Evolutionary conservation across 148 eudicot genomes (phyloP).

Genomic region (Rhododendron williamsianum): DNA sequence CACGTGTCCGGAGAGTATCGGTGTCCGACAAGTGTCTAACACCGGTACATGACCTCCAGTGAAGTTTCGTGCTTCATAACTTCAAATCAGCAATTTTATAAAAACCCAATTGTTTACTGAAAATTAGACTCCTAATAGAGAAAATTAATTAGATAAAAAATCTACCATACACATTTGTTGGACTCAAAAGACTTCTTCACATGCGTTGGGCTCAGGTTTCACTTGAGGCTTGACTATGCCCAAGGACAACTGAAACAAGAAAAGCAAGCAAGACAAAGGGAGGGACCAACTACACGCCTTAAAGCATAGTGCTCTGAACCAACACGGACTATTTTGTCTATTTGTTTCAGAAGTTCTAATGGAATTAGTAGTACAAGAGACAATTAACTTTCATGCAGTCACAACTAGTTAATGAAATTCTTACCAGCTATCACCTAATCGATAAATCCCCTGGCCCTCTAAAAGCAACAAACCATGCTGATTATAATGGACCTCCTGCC

Average conservation of each 20-base stretch:
- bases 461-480: conserved; percentile 92
- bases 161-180: neutral
- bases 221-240: neutral
- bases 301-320: neutral
- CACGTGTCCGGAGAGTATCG: neutral
- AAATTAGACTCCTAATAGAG: neutral
- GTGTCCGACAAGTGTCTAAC: neutral
- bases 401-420: conserved; percentile 3
- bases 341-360: neutral
- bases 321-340: neutral
- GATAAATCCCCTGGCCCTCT: conserved; percentile 93
- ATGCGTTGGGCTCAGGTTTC: neutral
- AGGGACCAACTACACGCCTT: neutral
- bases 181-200: neutral
- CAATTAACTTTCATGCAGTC: neutral
- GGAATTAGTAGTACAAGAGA: neutral
- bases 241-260: neutral
- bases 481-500: conserved; percentile 94
- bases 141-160: neutral
- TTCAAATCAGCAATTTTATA: neutral
- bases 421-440: conserved; percentile 92
- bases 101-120: neutral
- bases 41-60: neutral
- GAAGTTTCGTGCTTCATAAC: neutral
- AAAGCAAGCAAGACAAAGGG: neutral